phyloP scores from a whole-genome alignment of 352 stramenopile genomes.

The Phytopythium montanum region DNA sequence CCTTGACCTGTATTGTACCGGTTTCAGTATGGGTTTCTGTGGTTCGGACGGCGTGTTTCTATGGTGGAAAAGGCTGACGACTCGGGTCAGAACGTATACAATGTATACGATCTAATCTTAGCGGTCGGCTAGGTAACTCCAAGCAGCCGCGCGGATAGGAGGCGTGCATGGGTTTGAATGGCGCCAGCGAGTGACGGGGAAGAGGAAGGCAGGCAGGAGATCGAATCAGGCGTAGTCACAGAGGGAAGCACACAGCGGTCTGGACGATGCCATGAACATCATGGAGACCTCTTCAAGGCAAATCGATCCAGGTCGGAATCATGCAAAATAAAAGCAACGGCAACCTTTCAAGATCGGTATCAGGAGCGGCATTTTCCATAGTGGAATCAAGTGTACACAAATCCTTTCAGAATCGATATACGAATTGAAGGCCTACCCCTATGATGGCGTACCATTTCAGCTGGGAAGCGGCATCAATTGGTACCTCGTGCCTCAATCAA shows the following conservation, averaged over 20 bases:
- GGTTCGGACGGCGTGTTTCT: too few species aligned
- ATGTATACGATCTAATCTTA: too few species aligned
- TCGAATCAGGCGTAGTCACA: not conserved
- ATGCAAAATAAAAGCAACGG: too few species aligned
- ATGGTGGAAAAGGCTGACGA: too few species aligned
- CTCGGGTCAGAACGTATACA: too few species aligned
- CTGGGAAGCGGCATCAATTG: not conserved
- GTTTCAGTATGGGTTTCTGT: too few species aligned
- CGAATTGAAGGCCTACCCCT: not conserved
- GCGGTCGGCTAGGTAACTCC: too few species aligned
- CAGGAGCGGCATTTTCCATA: not conserved
- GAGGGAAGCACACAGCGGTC: too few species aligned
- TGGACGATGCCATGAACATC: too few species aligned
- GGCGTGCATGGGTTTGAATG: not conserved
- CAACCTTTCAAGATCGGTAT: slow-evolving; percentile 1
- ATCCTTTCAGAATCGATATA: not conserved
- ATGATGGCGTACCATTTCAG: not conserved
- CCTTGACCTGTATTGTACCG: too few species aligned
- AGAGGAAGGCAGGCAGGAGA: not conserved
- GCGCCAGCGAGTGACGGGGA: not conserved
- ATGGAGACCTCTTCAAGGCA: too few species aligned
- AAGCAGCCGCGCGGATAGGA: not conserved
- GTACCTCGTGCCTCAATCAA: not conserved
- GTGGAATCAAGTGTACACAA: not conserved
- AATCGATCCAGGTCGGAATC: too few species aligned